A percentile compares a stretch with the other conserved stretches of the same genome.
These are phyloP conservation scores for Pseudomonodictys pantanalensis DNA, from an alignment of 495 filamentous ascomycete genomes.

Conservation along the genomic window DNA sequence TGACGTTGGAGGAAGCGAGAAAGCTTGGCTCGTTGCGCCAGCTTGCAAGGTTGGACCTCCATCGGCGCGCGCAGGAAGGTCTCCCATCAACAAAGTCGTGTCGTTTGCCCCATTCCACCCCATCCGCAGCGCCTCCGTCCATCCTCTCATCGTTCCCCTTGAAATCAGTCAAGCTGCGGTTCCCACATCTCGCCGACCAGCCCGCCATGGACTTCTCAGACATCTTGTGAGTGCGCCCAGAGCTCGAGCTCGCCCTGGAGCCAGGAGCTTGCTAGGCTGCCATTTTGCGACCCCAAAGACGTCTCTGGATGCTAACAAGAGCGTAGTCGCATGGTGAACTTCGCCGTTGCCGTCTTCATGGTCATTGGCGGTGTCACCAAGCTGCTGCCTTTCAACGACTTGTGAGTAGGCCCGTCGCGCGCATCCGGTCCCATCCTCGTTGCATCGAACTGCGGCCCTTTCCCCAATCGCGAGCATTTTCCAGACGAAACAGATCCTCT, in stretches of 20 bases:
- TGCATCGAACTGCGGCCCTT: constrained; percentile 1
- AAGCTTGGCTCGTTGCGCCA: too few species aligned
- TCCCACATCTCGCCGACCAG: constrained; percentile 5
- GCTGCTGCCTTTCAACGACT: constrained; percentile 62
- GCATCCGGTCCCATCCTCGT: background rate
- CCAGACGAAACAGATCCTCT: background rate
- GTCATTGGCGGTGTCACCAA: constrained; percentile 84
- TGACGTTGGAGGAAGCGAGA: too few species aligned
- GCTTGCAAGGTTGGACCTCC: too few species aligned
- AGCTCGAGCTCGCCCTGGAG: constrained; percentile 9
- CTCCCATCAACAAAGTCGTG: too few species aligned
- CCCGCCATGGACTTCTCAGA: constrained; percentile 46
- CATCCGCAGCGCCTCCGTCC: too few species aligned
- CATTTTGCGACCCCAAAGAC: background rate
- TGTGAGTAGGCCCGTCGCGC: constrained; percentile 47
- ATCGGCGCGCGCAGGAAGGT: too few species aligned
- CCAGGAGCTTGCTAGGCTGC: constrained; percentile 13
- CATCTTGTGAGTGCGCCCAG: constrained; percentile 40
- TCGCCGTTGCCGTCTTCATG: constrained; percentile 84
- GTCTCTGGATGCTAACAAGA: constrained; percentile 31
- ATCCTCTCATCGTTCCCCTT: too few species aligned
- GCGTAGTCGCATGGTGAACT: constrained; percentile 84
- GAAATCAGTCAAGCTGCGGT: constrained; percentile 2
- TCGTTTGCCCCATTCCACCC: too few species aligned
- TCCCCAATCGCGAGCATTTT: too few species aligned